phyloP scores from a whole-genome alignment of 768 basidiomycete genomes.

The Mycena filopes region DNA sequence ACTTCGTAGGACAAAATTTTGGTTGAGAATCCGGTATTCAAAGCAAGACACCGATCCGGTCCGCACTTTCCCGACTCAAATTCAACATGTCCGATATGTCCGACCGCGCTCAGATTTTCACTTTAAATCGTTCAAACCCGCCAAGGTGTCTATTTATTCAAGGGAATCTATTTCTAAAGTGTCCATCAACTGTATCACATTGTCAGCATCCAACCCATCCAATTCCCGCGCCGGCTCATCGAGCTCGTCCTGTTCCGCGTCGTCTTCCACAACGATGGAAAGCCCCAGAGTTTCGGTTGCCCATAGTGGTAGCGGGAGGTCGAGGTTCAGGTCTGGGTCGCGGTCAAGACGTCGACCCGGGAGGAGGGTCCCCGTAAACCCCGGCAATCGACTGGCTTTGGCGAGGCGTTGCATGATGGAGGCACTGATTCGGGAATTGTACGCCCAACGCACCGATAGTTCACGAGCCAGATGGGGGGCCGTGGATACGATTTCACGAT shows the following conservation, averaged over 20 bases:
- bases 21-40: no score
- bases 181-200: no score
- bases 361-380: neutral
- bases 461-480: neutral
- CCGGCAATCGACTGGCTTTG: neutral
- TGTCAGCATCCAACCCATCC: neutral
- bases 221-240: neutral
- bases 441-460: neutral
- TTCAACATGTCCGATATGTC: no score
- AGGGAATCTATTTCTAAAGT: no score
- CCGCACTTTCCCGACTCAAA: no score
- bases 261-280: conserved; percentile 3
- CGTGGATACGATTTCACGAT: neutral
- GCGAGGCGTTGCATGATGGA: neutral
- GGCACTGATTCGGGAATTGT: neutral
- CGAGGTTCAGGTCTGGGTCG: neutral
- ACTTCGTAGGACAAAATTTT: no score
- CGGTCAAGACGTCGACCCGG: neutral
- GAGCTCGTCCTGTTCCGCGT: neutral
- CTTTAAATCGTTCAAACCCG: no score
- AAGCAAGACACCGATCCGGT: no score
- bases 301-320: neutral
- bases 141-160: no score
- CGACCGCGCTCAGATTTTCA: no score
- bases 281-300: neutral